Conservation (phyloP, 176 grass and related monocot species). For the Poa pratensis region DNA sequence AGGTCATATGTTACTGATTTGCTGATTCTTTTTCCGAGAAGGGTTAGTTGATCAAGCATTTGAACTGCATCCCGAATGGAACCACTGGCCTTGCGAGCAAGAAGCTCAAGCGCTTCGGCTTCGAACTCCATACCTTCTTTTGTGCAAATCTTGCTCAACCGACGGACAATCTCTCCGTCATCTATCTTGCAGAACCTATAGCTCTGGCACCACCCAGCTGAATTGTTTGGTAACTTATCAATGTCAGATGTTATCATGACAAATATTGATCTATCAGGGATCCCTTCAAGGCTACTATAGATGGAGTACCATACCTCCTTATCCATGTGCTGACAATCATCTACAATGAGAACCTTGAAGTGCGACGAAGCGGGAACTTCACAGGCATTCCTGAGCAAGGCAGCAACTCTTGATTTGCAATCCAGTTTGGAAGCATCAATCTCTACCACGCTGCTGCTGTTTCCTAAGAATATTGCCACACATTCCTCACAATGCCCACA, state of each 20-base stretch:
- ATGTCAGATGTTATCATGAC: slow-evolving; percentile 86
- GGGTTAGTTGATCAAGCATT: slow-evolving; percentile 82
- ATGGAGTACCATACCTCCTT: slow-evolving; percentile 80
- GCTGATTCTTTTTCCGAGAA: slow-evolving; percentile 84
- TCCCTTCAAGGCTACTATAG: slow-evolving; percentile 66
- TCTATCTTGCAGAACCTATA: slow-evolving; percentile 77
- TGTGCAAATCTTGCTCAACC: slow-evolving; percentile 73
- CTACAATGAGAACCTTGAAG: slow-evolving; percentile 82
- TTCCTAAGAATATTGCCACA: slow-evolving; percentile 63
- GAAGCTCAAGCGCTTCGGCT: slow-evolving; percentile 65
- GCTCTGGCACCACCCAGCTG: slow-evolving; percentile 66
- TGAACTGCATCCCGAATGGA: slow-evolving; percentile 82
- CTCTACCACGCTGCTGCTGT: slow-evolving; percentile 59
- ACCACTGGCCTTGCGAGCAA: slow-evolving; percentile 76
- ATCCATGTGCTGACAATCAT: slow-evolving; percentile 79
- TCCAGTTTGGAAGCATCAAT: slow-evolving; percentile 84
- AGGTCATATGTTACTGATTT: slow-evolving; percentile 72
- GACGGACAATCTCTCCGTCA: slow-evolving; percentile 49
- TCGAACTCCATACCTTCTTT: slow-evolving; percentile 88
- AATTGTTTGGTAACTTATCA: slow-evolving; percentile 73
- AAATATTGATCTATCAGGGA: slow-evolving; percentile 74
- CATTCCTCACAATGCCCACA: slow-evolving; percentile 81
- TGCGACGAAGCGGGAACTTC: slow-evolving; percentile 58
- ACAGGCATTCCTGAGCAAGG: slow-evolving; percentile 64
- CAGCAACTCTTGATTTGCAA: slow-evolving; percentile 57